Base-by-base conservation (phyloP, 805 yeast species). In the Candida easanensis region DNA sequence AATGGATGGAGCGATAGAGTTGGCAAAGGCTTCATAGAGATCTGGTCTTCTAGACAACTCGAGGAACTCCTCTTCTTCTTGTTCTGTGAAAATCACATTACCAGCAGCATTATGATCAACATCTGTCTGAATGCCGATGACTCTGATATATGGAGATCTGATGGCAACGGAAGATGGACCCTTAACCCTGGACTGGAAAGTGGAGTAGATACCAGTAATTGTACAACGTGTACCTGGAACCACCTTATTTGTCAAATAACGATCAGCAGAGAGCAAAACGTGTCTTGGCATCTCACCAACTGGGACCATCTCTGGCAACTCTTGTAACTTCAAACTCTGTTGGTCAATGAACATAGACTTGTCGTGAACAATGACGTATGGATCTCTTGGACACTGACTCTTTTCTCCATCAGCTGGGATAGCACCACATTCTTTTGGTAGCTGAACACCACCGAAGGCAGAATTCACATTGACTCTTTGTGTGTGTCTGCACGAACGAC, bases 271-370 rank as follows among this genome's bases (percentile, higher is more conserved):
- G 50, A 93, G 72, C 45, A 88, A 60, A 32, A 93, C 83, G 58
- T 93, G 95, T 54, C 99, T 79, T 8, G 99, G 99, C 88, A 93
- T 84, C 68, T 93, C 99, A 53, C 99, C 99, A 22, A 93, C 96
- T 1, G 99, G 99, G 2, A 93, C 97, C 83, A 87, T 87, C 63
- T 93, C 99, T 11, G 98, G 97, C n/a, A 93, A 75, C 63, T 93
- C 99, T 64, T 93, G 99, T 44, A 93, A 73, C 63, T 93, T 93
- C 57, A 93, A 74, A 23, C 84, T 81, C 66, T 93, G 99, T 62
- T 95, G 98, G 66, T 93, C 98, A 41, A 93, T 83, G 63, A 90
- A 93, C n/a, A 78, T 71, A 2, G 97, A 88, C 59, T 88, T 86
- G 62, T 93, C 98, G 65, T 93, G 99, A 23, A 88, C 89, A 47